Conservation (phyloP, 148 eudicot genomes). For the Camellia granthamiana region DNA sequence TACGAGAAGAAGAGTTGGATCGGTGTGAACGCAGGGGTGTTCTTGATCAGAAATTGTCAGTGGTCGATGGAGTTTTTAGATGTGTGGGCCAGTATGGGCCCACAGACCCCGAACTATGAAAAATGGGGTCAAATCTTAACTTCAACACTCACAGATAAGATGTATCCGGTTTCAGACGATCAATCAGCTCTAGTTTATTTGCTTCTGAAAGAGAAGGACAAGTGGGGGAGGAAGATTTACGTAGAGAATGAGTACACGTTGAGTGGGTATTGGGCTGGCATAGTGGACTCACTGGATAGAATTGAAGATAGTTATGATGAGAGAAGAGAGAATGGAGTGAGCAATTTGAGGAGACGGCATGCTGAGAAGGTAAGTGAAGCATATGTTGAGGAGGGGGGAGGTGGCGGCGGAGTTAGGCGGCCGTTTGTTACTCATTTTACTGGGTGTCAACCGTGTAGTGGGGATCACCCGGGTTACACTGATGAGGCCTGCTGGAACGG, state of each 20-base stretch:
- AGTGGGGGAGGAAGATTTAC: constrained; percentile 61
- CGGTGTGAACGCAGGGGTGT: constrained; percentile 84
- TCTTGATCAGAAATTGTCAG: constrained; percentile 79
- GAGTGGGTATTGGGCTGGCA: constrained; percentile 78
- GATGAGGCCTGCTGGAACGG: constrained; percentile 51
- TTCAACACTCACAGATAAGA: constrained; percentile 51
- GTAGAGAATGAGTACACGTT: constrained; percentile 64
- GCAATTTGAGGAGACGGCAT: constrained; percentile 41
- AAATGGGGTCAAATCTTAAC: constrained; percentile 61
- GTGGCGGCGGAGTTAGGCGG: constrained; percentile 39
- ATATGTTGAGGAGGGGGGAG: constrained; percentile 32
- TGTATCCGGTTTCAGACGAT: constrained; percentile 65
- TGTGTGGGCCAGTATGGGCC: constrained; percentile 74
- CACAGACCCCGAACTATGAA: constrained; percentile 45
- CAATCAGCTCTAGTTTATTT: constrained; percentile 71
- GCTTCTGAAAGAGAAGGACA: constrained; percentile 47
- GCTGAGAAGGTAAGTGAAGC: constrained; percentile 62
- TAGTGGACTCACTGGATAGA: constrained; percentile 45
- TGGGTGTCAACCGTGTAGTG: constrained; percentile 90
- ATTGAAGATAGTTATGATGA: constrained; percentile 26
- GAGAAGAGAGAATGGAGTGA: constrained; percentile 32
- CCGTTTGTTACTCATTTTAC: constrained; percentile 93
- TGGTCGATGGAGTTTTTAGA: constrained; percentile 83
- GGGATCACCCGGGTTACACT: constrained; percentile 49
- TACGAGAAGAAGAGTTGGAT: constrained; percentile 64